Base-by-base conservation (phyloP, 345 rosid species). In the Gossypium bickii region DNA sequence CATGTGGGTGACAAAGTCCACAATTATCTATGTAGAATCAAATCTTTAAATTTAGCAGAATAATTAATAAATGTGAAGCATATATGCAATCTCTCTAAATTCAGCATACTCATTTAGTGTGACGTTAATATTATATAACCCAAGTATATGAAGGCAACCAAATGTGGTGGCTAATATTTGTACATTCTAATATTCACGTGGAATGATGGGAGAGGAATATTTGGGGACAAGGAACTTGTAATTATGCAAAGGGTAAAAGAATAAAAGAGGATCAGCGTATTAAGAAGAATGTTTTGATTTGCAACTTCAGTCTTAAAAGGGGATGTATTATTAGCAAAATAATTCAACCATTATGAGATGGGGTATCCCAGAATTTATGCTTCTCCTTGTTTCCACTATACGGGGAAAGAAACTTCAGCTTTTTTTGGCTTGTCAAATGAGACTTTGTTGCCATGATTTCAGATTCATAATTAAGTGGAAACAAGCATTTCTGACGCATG, bases 401-500 rank as follows among this genome's bases (percentile, higher is more conserved):
- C 24, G 24, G 51, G 72, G 60, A 34, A 34, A 66, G 73, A 69
- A 62, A 56, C 20, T 13, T 16, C 18, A 52, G 65, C 57, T 59
- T 9, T n/a, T 12, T 1, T 34, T 6, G 18, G 45, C 9, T 64
- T 72, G 55, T 64, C 76, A 71, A 44, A 34, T 16, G 34, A 60
- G 58, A 75, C 22, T n/a, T 57, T 29, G 12, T 47, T 51, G 69
- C 56, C 56, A 77, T 68, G 47, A 29, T 1, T 12, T 51, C 29
- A 66, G 84, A 85, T 80, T 78, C 83, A 17, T 78, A 80, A 84
- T 84, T 60, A 77, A 67, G 83, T 20, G 38, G 44, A 6, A 74
- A 74, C 63, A 66, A 77, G 58, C 24, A 24, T 18, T 70, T 47
- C 45, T 72, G 75, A 72, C 81, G 72, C 75, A 75, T 18, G 38